phyloP scores from a whole-genome alignment of 257 asterid genomes.

The Capsicum pubescens region DNA sequence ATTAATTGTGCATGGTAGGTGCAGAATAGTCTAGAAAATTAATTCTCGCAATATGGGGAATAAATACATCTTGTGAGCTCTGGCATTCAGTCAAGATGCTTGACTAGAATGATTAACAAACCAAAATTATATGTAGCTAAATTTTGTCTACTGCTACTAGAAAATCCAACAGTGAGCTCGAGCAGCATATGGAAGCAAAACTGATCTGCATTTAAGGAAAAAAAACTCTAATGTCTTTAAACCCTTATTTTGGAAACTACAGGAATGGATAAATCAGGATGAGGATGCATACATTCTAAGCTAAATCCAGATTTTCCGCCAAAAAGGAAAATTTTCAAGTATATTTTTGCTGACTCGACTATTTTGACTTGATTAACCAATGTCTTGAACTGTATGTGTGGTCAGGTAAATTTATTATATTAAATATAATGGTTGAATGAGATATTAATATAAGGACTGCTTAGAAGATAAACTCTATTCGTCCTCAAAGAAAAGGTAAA shows the following conservation, averaged over 20 bases:
- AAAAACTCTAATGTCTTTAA: neutral
- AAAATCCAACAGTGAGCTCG: neutral
- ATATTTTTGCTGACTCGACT: neutral
- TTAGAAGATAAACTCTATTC: neutral
- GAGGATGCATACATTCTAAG: neutral
- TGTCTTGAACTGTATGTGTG: neutral
- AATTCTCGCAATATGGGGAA: neutral
- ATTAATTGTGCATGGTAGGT: neutral
- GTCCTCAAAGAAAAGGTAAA: too few relatives aligned
- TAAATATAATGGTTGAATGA: neutral
- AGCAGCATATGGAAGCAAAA: slow-evolving; percentile 9
- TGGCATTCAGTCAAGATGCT: neutral
- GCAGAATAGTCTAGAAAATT: slow-evolving; percentile 9
- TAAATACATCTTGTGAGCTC: neutral
- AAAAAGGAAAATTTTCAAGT: neutral
- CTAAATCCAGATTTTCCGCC: neutral
- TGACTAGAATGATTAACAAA: neutral
- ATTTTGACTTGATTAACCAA: too few relatives aligned
- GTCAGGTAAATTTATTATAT: neutral
- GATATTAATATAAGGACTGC: neutral
- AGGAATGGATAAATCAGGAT: neutral
- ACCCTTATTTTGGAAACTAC: slow-evolving; percentile 19
- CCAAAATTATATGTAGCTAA: neutral
- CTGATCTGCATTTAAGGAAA: neutral
- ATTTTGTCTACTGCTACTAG: neutral